phyloP scores from a whole-genome alignment of 2,329 filamentous ascomycete species.

The Colletotrichum ledebouriae region DNA sequence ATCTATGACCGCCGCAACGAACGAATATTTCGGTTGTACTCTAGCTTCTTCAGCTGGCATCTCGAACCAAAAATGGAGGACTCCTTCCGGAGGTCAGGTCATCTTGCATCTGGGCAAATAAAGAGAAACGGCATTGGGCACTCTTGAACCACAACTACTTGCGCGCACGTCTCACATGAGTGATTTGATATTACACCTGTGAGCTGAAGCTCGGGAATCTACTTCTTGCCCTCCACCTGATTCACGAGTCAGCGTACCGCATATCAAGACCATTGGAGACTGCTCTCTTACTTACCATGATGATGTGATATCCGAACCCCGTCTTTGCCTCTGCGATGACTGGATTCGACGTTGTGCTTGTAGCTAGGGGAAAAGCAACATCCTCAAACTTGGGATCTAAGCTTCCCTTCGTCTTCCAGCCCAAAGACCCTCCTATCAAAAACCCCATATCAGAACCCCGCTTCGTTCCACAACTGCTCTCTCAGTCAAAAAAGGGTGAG shows the following conservation, averaged over 20 bases:
- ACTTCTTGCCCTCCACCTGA: conserved; percentile 59
- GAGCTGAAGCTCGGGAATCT: conserved; percentile 27
- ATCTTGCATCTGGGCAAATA: conserved; percentile 51
- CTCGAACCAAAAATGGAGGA: conserved; percentile 53
- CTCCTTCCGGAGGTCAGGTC: conserved; percentile 50
- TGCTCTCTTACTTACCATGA: conserved; percentile 70
- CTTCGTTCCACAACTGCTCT: too few relatives aligned
- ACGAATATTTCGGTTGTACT: conserved; percentile 58
- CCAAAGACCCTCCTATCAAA: conserved; percentile 73
- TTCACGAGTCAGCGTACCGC: conserved; percentile 9
- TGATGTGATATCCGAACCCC: conserved; percentile 81
- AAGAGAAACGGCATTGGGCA: conserved; percentile 42
- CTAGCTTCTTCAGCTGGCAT: conserved; percentile 63
- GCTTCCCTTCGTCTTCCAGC: conserved; percentile 79
- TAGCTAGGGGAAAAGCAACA: conserved; percentile 77
- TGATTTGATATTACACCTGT: conserved; percentile 13
- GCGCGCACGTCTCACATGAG: conserved; percentile 24
- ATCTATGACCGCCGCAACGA: conserved; percentile 36
- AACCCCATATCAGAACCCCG: not conserved
- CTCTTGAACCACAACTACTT: conserved; percentile 36
- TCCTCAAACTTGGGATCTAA: conserved; percentile 79
- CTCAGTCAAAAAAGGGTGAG: not conserved
- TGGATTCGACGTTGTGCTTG: conserved; percentile 74
- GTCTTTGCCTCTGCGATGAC: conserved; percentile 81
- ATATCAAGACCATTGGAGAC: not conserved